A percentile compares a stretch with the other conserved stretches of the same genome.
These are phyloP conservation scores for Lachnellula arida DNA, from an alignment of 2,329 filamentous ascomycete species.

Conservation along the genomic window DNA sequence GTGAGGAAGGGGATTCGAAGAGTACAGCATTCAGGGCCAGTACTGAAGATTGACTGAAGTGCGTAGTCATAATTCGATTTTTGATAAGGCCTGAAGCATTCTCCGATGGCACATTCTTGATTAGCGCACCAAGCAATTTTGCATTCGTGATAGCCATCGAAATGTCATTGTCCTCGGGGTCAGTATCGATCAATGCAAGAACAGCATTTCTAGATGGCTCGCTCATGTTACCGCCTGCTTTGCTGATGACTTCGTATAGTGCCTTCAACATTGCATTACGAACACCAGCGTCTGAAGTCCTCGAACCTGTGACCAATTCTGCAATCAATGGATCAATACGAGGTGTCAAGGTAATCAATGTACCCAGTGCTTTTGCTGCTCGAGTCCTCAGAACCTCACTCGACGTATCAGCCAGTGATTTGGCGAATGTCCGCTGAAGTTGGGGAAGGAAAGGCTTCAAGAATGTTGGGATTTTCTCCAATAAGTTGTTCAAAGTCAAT, in stretches of 20 bases:
- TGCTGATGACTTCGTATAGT: slow-evolving; percentile 91
- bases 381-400: slow-evolving; percentile 83
- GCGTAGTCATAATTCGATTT: slow-evolving; percentile 71
- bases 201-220: slow-evolving; percentile 84
- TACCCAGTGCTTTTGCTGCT: slow-evolving; percentile 90
- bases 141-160: slow-evolving; percentile 86
- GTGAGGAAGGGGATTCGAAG: slow-evolving; percentile 67
- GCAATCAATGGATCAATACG: slow-evolving; percentile 89
- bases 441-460: slow-evolving; percentile 97
- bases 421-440: slow-evolving; percentile 93
- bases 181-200: slow-evolving; percentile 80
- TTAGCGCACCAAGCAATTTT: slow-evolving; percentile 80
- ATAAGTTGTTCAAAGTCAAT: slow-evolving; percentile 85
- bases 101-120: slow-evolving; percentile 77
- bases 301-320: slow-evolving; percentile 92
- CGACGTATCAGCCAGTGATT: slow-evolving; percentile 87
- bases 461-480: slow-evolving; percentile 94
- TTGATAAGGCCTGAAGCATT: slow-evolving; percentile 56
- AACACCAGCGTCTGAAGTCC: slow-evolving; percentile 81
- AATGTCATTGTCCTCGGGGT: slow-evolving; percentile 68
- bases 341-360: slow-evolving; percentile 90
- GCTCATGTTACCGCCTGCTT: slow-evolving; percentile 91
- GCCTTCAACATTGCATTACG: slow-evolving; percentile 96
- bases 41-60: slow-evolving; percentile 73
- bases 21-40: slow-evolving; percentile 86